Percentiles rank a stretch among this genome's conserved stretches.
phyloP scores from a whole-genome alignment of 495 filamentous ascomycete species.

The Poronia punctata region DNA sequence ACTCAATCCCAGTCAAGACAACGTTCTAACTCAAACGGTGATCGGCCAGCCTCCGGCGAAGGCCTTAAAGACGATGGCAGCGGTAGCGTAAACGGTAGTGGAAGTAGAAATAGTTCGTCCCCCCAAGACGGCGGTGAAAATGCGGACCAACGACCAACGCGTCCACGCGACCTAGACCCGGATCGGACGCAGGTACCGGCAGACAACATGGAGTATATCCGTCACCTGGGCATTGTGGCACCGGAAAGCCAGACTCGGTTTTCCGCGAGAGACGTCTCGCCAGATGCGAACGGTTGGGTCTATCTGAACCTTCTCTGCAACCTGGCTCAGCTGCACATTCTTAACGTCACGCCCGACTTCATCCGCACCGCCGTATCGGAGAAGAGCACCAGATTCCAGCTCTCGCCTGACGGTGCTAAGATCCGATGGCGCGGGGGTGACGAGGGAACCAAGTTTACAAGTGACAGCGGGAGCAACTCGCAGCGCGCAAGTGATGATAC shows the following conservation, averaged over 20 bases:
- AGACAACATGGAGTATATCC: slow-evolving; percentile 70
- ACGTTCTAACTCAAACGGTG: slow-evolving; percentile 21
- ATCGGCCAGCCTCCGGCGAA: slow-evolving; percentile 33
- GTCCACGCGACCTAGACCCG: slow-evolving; percentile 65
- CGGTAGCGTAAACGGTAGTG: slow-evolving; percentile 22
- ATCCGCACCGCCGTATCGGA: slow-evolving; percentile 59
- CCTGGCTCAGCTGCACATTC: slow-evolving; percentile 72
- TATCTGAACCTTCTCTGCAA: slow-evolving; percentile 76
- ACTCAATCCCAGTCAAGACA: slow-evolving; percentile 24
- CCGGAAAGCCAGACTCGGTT: slow-evolving; percentile 29
- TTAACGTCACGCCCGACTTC: slow-evolving; percentile 68
- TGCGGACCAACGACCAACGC: slow-evolving; percentile 61
- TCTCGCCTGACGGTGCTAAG: slow-evolving; percentile 66
- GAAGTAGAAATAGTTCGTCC: slow-evolving; percentile 25
- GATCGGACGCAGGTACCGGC: slow-evolving; percentile 56
- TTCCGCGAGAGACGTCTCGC: slow-evolving; percentile 38
- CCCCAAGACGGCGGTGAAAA: slow-evolving; percentile 34
- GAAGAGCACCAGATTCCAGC: slow-evolving; percentile 60
- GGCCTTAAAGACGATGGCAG: slow-evolving; percentile 33
- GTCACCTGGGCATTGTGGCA: slow-evolving; percentile 57
- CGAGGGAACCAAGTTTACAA: slow-evolving; percentile 52
- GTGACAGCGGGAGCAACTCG: slow-evolving; percentile 44
- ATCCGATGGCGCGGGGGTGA: slow-evolving; percentile 65
- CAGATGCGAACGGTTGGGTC: slow-evolving; percentile 60
- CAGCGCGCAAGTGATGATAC: slow-evolving; percentile 35